Evolutionary conservation across 2,329 filamentous ascomycete genomes (phyloP), one percentile per base, ranked within the genome.

Genomic region (Byssoonygena ceratinophila): DNA sequence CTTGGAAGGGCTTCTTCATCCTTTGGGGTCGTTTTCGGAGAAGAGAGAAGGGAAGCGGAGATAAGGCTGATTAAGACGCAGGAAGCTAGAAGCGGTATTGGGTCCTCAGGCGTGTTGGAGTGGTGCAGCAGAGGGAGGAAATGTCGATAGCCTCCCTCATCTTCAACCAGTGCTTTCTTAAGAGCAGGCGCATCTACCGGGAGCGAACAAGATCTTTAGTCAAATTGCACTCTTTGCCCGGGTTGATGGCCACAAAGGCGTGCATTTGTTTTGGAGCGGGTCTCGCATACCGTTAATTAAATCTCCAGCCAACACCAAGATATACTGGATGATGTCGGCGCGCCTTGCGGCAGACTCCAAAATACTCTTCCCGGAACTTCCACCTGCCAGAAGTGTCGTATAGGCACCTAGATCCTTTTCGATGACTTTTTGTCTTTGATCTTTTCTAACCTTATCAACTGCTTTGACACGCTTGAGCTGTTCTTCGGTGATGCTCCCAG

Each of bases 381-480:
- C 75, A 47, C 92, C 91, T 23, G 92, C 78, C 61, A 98, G 84
- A 58, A 98, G 76, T 58, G 78, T 74, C 55, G 83, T 80, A 71
- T 95, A 98, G 59, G 84, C 87, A 61, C 84, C 78, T 22, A 91
- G 72, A 71, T 96, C 87, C 52, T 72, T 74, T 68, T 94, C 86
- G 57, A 97, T 83, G 16, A 83, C 84, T 65, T 91, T 81, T 66
- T 84, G 84, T 65, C 90, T 82, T 71, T 89, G 85, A 61, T 97
- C 92, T 70, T 88, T 92, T 70, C 89, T 86, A 60, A 92, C 87
- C 73, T 96, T 97, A 71, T 97, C 92, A 62, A 97, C 87, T 56
- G 90, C 87, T 71, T 90, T 90, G 73, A 98, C 95, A 78, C 90
- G 91, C 75, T 85, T 87, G 62, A 96, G 81, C 71, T 98, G 91